Evolutionary conservation across 2,329 filamentous ascomycete species (phyloP), one percentile per base, ranked within the genome.

Genomic region (Dactylellina drechsleri): DNA sequence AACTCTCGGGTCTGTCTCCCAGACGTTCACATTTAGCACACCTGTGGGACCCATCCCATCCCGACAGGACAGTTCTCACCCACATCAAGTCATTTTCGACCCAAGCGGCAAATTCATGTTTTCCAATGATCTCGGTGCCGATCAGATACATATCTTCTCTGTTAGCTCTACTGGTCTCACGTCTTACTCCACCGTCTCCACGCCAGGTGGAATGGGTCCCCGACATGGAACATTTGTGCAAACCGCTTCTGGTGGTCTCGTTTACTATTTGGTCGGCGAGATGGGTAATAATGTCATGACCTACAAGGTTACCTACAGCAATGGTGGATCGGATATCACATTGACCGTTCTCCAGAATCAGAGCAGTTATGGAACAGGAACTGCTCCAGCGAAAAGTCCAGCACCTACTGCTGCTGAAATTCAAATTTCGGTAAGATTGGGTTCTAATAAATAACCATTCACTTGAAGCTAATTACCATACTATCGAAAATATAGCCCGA

Each of bases 51-150:
- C 70, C 7, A 54, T 67, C 20, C 4, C 54, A 23, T 52, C 26
- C 43, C 85, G 86, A 64, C 87, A 90, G 81, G 83, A 86, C 45
- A 82, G 84, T 5, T 83, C 89, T 2, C 88, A 90, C 79, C 88
- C 88, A 16, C 89, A 91, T 81, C 82, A 90, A 79, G 85, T 86
- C 16, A 80, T 90, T 60, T 80, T 89, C 40, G 90, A 92, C 79
- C 90, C 89, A 4, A 89, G 87, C 0, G 86, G 85, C 4, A 79
- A 83, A 20, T 92, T 86, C 80, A 78, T 91, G 31, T 79, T 91
- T 10, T 85, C 88, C 4, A 89, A 89, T 0, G 90, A 92, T 77
- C 84, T 93, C 4, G 88, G 90, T 50, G 84, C 86, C 0, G 90
- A 92, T 78, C 78, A 87, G 4, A 81, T 91, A 50, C 87, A 86